Evolutionary conservation across 2,329 filamentous ascomycete species (phyloP).

Genomic region (Cadophora sp.): DNA sequence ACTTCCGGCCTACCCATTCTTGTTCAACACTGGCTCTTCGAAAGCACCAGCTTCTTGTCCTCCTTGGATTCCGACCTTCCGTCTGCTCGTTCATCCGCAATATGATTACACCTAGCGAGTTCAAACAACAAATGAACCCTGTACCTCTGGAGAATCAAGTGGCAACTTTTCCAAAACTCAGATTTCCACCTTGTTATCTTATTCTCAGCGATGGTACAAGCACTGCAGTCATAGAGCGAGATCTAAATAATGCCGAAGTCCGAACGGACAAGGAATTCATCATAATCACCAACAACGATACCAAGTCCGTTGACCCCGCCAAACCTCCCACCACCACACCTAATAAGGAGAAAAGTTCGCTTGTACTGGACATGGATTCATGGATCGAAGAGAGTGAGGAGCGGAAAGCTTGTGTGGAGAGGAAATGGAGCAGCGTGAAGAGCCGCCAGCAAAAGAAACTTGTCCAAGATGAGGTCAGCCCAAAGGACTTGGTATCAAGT

Average conservation of each 20-base stretch:
- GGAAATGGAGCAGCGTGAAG: slow-evolving; percentile 47
- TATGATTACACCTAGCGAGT: slow-evolving; percentile 46
- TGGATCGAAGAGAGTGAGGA: slow-evolving; percentile 45
- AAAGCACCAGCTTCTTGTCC: slow-evolving; percentile 58
- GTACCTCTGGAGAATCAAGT: slow-evolving; percentile 31
- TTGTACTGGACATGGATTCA: slow-evolving; percentile 35
- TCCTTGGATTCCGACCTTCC: slow-evolving; percentile 59
- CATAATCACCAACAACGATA: slow-evolving; percentile 63
- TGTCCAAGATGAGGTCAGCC: not conserved
- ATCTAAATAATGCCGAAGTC: slow-evolving; percentile 53
- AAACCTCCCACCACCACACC: not conserved
- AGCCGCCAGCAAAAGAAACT: slow-evolving; percentile 32
- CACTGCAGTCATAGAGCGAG: slow-evolving; percentile 61
- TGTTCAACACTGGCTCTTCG: slow-evolving; percentile 47
- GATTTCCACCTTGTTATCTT: slow-evolving; percentile 58
- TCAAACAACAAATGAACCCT: slow-evolving; percentile 6
- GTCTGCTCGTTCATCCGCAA: slow-evolving; percentile 52
- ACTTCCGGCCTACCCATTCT: slow-evolving; percentile 57
- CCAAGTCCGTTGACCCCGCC: slow-evolving; percentile 24
- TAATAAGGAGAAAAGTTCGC: slow-evolving; percentile 6
- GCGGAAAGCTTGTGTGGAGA: slow-evolving; percentile 46
- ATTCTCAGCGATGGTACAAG: slow-evolving; percentile 57
- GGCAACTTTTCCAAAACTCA: slow-evolving; percentile 37
- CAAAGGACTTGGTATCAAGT: slow-evolving; percentile 22
- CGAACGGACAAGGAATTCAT: slow-evolving; percentile 58